Evolutionary conservation across 1,139 yeast genomes (phyloP).

Genomic region (Lodderomyces theae): DNA sequence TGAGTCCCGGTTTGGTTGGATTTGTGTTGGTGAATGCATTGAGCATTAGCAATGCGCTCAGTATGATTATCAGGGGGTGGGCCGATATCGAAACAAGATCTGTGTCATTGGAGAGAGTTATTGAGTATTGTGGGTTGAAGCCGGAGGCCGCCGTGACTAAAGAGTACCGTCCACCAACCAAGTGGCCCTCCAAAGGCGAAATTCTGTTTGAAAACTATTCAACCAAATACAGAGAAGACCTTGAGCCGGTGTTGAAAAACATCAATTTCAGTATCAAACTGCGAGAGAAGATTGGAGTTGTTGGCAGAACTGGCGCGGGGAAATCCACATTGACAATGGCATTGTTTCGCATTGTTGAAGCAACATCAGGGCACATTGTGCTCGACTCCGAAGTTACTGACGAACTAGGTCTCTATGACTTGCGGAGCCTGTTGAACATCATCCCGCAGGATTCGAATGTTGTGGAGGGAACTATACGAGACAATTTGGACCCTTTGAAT

Average conservation of each 20-base stretch:
- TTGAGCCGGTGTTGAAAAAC: slow-evolving; percentile 35
- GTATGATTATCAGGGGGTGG: slow-evolving; percentile 32
- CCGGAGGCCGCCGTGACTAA: slow-evolving; percentile 33
- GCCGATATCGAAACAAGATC: slow-evolving; percentile 36
- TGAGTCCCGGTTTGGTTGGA: slow-evolving; percentile 36
- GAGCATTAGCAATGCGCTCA: slow-evolving; percentile 30
- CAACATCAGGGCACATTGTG: slow-evolving; percentile 30
- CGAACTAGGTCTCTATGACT: slow-evolving; percentile 32
- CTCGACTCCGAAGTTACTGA: slow-evolving; percentile 33
- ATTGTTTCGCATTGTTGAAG: slow-evolving; percentile 37
- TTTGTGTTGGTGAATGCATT: slow-evolving; percentile 38
- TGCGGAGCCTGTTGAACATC: slow-evolving; percentile 33
- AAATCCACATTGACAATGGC: slow-evolving; percentile 39
- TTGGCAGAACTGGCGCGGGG: slow-evolving; percentile 45
- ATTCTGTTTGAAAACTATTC: slow-evolving; percentile 30
- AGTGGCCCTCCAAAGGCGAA: slow-evolving; percentile 34
- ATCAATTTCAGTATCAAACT: slow-evolving; percentile 27
- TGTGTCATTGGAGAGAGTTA: slow-evolving; percentile 34
- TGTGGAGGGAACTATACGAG: slow-evolving; percentile 34
- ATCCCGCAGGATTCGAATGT: slow-evolving; percentile 42
- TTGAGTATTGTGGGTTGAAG: slow-evolving; percentile 33
- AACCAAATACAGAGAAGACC: slow-evolving; percentile 34
- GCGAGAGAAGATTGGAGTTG: slow-evolving; percentile 38
- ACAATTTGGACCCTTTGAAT: slow-evolving; percentile 37
- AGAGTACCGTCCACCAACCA: slow-evolving; percentile 23